Percentiles rank a stretch among this genome's conserved stretches.
These are phyloP conservation scores for Salix brachista DNA, from an alignment of 345 rosid genomes.

Conservation along the genomic window DNA sequence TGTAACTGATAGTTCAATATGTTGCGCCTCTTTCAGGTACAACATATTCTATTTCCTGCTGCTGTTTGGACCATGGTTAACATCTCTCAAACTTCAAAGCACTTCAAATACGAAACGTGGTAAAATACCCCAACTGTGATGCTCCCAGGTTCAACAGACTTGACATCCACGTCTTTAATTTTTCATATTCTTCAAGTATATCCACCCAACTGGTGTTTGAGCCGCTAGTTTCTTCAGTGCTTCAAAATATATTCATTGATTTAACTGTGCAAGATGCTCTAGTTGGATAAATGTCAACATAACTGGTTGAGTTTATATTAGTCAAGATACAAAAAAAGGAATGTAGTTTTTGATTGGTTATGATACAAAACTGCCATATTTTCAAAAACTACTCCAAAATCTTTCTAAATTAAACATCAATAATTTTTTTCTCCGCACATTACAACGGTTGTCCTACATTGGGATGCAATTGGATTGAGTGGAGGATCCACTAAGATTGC, in stretches of 20 bases:
- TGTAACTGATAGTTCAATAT: background rate
- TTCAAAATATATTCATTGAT: too few species aligned
- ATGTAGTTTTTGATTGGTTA: background rate
- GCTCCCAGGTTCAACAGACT: background rate
- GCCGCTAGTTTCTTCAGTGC: too few species aligned
- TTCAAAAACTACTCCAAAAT: background rate
- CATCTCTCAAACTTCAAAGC: background rate
- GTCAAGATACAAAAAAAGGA: background rate
- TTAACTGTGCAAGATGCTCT: background rate
- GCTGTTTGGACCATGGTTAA: background rate
- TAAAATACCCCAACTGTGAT: background rate
- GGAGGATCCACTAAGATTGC: too few species aligned
- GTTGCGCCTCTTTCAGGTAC: background rate
- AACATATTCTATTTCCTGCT: slow-evolving; percentile 1
- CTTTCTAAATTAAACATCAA: too few species aligned
- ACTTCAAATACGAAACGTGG: background rate
- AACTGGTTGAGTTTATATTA: background rate
- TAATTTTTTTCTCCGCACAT: too few species aligned
- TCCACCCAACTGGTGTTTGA: background rate
- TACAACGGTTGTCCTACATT: too few species aligned
- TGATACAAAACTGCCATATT: background rate
- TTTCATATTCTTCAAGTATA: background rate
- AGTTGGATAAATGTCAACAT: background rate
- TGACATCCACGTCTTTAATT: too few species aligned
- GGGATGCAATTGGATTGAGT: too few species aligned